A percentile compares a stretch with the other conserved stretches of the same genome.
Evolutionary conservation across 257 asterid species (phyloP).

Genomic region (Parsonsia alboflavescens): DNA sequence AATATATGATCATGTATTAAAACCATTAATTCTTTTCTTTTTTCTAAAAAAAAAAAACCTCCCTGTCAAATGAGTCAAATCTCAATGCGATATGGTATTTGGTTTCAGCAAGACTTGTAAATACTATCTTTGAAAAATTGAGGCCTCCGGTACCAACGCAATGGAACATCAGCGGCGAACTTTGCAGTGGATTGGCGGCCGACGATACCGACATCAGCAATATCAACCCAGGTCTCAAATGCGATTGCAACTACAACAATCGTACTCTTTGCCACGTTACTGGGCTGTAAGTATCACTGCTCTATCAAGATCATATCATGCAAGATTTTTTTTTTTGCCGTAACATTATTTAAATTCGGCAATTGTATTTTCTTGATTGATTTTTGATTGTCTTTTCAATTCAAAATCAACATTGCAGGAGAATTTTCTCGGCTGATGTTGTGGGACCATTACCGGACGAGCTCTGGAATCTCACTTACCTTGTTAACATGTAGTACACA

Average conservation of each 20-base stretch:
- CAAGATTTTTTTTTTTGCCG: no score
- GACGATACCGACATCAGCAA: conserved; percentile 16
- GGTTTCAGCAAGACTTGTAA: conserved; percentile 44
- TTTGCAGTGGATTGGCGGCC: conserved; percentile 56
- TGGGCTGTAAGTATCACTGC: conserved; percentile 15
- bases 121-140: conserved; percentile 44
- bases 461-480: conserved; percentile 55
- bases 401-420: conserved; percentile 30
- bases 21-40: no score
- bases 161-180: conserved; percentile 65
- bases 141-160: conserved; percentile 20
- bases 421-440: conserved; percentile 38
- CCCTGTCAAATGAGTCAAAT: no score
- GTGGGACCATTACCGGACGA: conserved; percentile 45
- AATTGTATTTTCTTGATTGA: not conserved
- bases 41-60: not conserved
- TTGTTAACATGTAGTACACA: conserved; percentile 35
- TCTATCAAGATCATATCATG: no score
- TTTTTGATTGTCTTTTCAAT: not conserved
- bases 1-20: no score
- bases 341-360: not conserved
- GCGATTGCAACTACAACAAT: conserved; percentile 48
- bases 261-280: conserved; percentile 31
- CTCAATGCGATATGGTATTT: not conserved
- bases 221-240: conserved; percentile 52